phyloP scores from a whole-genome alignment of 108 stramenopile species.

The Nannochloropsis oceanica region DNA sequence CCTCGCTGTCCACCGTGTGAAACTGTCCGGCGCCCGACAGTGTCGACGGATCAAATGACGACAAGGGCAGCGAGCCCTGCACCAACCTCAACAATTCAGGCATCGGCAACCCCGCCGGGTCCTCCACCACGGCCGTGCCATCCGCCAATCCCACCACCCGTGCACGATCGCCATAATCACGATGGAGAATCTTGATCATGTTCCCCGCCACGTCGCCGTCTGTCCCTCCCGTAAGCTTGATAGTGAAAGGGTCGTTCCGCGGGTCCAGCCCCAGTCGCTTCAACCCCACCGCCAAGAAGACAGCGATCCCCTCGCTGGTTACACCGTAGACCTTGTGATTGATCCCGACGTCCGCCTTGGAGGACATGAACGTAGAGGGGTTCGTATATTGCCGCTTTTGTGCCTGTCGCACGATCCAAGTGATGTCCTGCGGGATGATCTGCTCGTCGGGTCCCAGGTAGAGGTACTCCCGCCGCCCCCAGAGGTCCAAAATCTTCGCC shows the following conservation, averaged over 20 bases:
- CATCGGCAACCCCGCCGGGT: slow-evolving; percentile 76
- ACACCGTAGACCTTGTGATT: slow-evolving; percentile 87
- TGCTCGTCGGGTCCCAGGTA: slow-evolving; percentile 94
- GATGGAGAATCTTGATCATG: slow-evolving; percentile 77
- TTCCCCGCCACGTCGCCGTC: slow-evolving; percentile 98
- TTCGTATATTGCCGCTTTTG: slow-evolving; percentile 63
- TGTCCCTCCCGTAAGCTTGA: slow-evolving; percentile 92
- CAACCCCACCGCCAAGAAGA: slow-evolving; percentile 69
- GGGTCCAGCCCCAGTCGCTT: slow-evolving; percentile 58
- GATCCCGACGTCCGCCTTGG: slow-evolving; percentile 85
- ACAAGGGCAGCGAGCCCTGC: slow-evolving; percentile 51
- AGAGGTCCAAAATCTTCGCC: slow-evolving; percentile 60
- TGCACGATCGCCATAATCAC: slow-evolving; percentile 85
- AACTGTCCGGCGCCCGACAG: slow-evolving; percentile 21
- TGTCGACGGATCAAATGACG: slow-evolving; percentile 54
- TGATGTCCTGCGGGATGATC: slow-evolving; percentile 82
- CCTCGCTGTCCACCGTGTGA: slow-evolving; percentile 53
- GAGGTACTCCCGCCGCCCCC: slow-evolving; percentile 72
- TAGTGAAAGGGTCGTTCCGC: slow-evolving; percentile 59
- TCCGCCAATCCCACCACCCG: slow-evolving; percentile 89
- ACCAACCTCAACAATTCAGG: slow-evolving; percentile 76
- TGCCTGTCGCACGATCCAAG: slow-evolving; percentile 84
- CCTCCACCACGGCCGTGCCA: slow-evolving; percentile 86
- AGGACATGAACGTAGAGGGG: slow-evolving; percentile 91
- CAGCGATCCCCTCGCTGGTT: slow-evolving; percentile 84